phyloP scores from a whole-genome alignment of 2,329 filamentous ascomycete genomes.

The Paecilomyces niveus region DNA sequence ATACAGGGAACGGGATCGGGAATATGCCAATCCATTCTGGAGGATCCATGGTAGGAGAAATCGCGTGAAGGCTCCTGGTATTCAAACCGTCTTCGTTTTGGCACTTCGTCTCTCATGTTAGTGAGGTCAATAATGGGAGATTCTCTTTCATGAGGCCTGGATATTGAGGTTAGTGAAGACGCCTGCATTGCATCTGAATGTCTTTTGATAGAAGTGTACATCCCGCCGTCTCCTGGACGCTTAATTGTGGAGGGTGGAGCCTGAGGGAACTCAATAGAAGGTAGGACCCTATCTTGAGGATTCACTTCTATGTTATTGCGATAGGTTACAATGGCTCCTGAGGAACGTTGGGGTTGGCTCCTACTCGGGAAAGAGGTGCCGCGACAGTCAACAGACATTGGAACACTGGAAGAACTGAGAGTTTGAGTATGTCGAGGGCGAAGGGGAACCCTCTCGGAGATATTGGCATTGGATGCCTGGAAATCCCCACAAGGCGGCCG shows the following conservation, averaged over 20 bases:
- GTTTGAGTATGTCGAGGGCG: conserved; percentile 7
- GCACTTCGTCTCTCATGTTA: conserved; percentile 16
- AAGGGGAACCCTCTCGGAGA: conserved; percentile 14
- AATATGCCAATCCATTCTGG: not conserved
- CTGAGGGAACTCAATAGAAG: conserved; percentile 27
- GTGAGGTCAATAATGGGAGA: conserved; percentile 15
- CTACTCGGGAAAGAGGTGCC: conserved; percentile 13
- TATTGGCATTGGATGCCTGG: conserved; percentile 10
- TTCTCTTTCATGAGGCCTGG: conserved; percentile 14
- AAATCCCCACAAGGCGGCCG: conserved; percentile 11
- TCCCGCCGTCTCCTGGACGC: conserved; percentile 14
- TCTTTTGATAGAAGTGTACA: conserved; percentile 21
- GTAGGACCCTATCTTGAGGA: conserved; percentile 24
- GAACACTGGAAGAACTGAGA: conserved; percentile 14
- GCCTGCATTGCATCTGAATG: conserved; percentile 19
- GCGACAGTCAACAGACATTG: conserved; percentile 26
- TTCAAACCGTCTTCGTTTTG: conserved; percentile 28
- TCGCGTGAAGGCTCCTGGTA: conserved; percentile 13
- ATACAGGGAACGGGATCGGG: not conserved
- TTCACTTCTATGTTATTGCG: conserved; percentile 11
- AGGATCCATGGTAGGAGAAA: conserved; percentile 3
- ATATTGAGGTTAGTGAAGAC: conserved; percentile 23
- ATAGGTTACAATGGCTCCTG: conserved; percentile 9
- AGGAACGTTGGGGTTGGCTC: conserved; percentile 10
- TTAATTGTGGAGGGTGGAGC: conserved; percentile 16